Percentiles rank a stretch among this genome's conserved stretches.
These are phyloP conservation scores for Cercospora nicotianae DNA, from an alignment of 2,329 filamentous ascomycete genomes.

Conservation along the genomic window DNA sequence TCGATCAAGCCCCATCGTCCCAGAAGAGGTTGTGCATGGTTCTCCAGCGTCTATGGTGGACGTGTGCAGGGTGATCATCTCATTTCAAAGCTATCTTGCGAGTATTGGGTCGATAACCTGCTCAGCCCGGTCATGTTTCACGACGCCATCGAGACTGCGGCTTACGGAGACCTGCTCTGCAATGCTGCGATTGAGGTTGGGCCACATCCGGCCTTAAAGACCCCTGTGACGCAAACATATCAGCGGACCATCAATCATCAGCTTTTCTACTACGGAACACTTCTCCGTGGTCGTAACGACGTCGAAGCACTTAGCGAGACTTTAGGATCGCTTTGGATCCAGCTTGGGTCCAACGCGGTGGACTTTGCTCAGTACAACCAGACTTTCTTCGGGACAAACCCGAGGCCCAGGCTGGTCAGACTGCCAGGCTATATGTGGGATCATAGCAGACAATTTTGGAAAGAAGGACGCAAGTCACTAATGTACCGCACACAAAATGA, in stretches of 20 bases:
- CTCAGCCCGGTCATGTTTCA: constrained; percentile 47
- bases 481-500: constrained; percentile 5
- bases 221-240: constrained; percentile 38
- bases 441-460: constrained; percentile 18
- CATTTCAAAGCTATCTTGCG: neutral
- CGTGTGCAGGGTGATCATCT: constrained; percentile 12
- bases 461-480: constrained; percentile 8
- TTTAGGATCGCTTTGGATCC: constrained; percentile 3
- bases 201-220: constrained; percentile 49
- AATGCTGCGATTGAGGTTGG: constrained; percentile 49
- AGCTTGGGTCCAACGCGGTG: constrained; percentile 4
- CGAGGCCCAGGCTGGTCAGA: neutral
- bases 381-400: constrained; percentile 7
- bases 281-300: constrained; percentile 30
- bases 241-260: constrained; percentile 2
- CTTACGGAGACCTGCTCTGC: constrained; percentile 18
- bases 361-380: neutral
- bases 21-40: constrained; percentile 8
- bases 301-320: constrained; percentile 22
- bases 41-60: constrained; percentile 25
- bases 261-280: constrained; percentile 16
- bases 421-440: constrained; percentile 27
- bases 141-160: constrained; percentile 40
- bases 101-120: constrained; percentile 53
- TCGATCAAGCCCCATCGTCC: constrained; percentile 3